A percentile compares a stretch with the other conserved stretches of the same genome.
phyloP scores from a whole-genome alignment of 1,139 yeast species.

The Zhuliangozyma parablackwelliae region DNA sequence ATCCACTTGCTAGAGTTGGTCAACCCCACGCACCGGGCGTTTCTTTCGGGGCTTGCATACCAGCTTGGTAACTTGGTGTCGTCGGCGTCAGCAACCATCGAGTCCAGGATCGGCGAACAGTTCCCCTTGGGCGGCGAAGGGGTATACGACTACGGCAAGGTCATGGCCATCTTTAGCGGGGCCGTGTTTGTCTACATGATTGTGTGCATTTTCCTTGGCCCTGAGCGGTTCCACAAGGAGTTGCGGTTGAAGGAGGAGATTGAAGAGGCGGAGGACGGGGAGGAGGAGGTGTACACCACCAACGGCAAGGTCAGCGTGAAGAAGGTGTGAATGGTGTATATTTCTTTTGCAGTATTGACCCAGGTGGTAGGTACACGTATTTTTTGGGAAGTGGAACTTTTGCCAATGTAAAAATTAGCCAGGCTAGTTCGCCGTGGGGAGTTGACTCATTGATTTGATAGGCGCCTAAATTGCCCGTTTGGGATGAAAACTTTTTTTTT shows the following conservation, averaged over 20 bases:
- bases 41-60: constrained; percentile 35
- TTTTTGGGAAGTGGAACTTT: too few relatives aligned
- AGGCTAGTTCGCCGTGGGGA: too few relatives aligned
- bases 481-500: too few relatives aligned
- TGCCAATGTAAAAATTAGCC: too few relatives aligned
- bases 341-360: too few relatives aligned
- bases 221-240: constrained; percentile 26
- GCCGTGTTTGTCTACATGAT: constrained; percentile 30
- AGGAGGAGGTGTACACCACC: too few relatives aligned
- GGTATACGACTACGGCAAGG: constrained; percentile 31
- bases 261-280: not conserved
- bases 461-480: too few relatives aligned
- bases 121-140: constrained; percentile 21
- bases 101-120: constrained; percentile 27
- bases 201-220: constrained; percentile 26
- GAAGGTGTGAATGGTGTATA: too few relatives aligned
- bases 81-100: constrained; percentile 36
- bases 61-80: constrained; percentile 38
- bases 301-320: too few relatives aligned
- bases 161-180: constrained; percentile 37
- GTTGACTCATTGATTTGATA: too few relatives aligned
- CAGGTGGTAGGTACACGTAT: too few relatives aligned
- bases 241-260: constrained; percentile 5
- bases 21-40: constrained; percentile 31
- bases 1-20: constrained; percentile 33